Evolutionary conservation across 73 alveolate genomes (phyloP).

Genomic region (Tetrahymena borealis): DNA sequence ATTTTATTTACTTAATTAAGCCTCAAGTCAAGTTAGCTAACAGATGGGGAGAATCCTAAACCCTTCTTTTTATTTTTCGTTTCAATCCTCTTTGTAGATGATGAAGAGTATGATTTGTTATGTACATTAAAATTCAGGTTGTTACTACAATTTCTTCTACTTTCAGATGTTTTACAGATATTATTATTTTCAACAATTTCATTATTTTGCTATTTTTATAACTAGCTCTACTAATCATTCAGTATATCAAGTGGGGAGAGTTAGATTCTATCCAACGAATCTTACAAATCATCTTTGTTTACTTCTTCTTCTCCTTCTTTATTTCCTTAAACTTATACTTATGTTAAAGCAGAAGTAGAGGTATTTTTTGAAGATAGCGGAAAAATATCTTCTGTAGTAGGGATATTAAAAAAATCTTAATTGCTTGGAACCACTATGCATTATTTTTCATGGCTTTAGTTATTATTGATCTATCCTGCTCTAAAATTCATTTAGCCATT

Average conservation of each 20-base stretch:
- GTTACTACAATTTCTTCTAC: too few relatives aligned
- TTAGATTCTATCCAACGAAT: neutral
- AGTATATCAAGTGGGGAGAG: neutral
- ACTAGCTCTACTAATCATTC: neutral
- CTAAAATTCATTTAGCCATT: too few relatives aligned
- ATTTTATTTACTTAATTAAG: neutral
- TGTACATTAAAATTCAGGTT: neutral
- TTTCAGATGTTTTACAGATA: too few relatives aligned
- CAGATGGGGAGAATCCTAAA: neutral
- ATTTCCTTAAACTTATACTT: neutral
- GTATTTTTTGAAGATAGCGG: too few relatives aligned
- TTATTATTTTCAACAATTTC: too few relatives aligned
- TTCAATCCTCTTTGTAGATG: neutral
- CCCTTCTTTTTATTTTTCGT: neutral
- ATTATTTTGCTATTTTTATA: too few relatives aligned
- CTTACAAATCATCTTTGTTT: neutral
- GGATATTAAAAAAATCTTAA: too few relatives aligned
- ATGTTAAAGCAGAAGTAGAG: too few relatives aligned
- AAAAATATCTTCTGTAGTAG: too few relatives aligned
- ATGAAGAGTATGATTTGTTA: neutral
- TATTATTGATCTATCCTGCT: too few relatives aligned
- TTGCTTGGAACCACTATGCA: too few relatives aligned
- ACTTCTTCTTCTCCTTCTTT: neutral
- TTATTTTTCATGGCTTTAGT: too few relatives aligned
- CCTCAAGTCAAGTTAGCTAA: neutral